Evolutionary conservation across 768 basidiomycete species (phyloP).

Genomic region (Tricholoma terreum): DNA sequence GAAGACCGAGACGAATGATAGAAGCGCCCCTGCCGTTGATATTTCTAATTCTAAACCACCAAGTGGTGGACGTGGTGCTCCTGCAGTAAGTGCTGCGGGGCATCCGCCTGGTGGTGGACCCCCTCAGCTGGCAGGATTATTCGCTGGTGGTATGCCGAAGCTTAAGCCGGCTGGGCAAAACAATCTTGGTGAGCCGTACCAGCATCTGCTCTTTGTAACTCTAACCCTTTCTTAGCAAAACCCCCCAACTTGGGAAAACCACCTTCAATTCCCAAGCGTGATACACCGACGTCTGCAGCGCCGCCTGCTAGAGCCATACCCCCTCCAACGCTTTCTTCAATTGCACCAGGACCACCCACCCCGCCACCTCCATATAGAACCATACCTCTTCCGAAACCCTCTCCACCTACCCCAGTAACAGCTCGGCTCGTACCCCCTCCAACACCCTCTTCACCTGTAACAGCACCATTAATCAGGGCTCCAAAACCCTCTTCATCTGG

Average conservation of each 20-base stretch:
- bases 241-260: slow-evolving; percentile 63
- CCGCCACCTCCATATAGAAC: too few species aligned
- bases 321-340: slow-evolving; percentile 17
- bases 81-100: slow-evolving; percentile 29
- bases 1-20: slow-evolving; percentile 81
- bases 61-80: slow-evolving; percentile 40
- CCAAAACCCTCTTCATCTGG: slow-evolving; percentile 11
- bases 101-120: slow-evolving; percentile 42
- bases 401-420: neutral
- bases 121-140: slow-evolving; percentile 80
- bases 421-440: slow-evolving; percentile 5
- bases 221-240: slow-evolving; percentile 42
- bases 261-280: slow-evolving; percentile 58
- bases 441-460: slow-evolving; percentile 30
- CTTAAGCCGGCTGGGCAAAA: slow-evolving; percentile 74
- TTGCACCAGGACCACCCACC: slow-evolving; percentile 13
- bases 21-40: slow-evolving; percentile 67
- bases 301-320: slow-evolving; percentile 27
- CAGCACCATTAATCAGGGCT: slow-evolving; percentile 24
- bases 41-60: slow-evolving; percentile 32
- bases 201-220: neutral
- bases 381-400: slow-evolving; percentile 26
- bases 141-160: slow-evolving; percentile 91
- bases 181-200: slow-evolving; percentile 45
- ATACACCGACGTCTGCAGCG: slow-evolving; percentile 28